Evolutionary conservation across 2,329 filamentous ascomycete species (phyloP).

Genomic region (Microascus cirrosus): DNA sequence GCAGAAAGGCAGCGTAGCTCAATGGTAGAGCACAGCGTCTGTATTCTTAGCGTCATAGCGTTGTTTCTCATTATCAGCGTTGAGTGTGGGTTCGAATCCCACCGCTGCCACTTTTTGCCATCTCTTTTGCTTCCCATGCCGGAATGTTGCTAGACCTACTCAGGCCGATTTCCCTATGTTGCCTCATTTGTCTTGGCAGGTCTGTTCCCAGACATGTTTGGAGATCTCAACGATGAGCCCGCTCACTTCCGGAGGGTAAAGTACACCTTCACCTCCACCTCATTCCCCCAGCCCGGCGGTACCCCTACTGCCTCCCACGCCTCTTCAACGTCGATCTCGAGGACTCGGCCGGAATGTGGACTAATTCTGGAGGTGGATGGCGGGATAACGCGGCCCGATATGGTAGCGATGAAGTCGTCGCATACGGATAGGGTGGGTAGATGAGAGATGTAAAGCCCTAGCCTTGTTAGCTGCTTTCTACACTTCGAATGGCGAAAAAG

Average conservation of each 20-base stretch:
- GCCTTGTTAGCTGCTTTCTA: constrained; percentile 2
- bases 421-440: constrained; percentile 49
- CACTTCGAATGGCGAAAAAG: neutral
- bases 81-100: no score
- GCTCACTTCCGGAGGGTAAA: constrained; percentile 23
- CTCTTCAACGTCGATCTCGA: constrained; percentile 64
- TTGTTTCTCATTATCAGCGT: no score
- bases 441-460: constrained; percentile 66
- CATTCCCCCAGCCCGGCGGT: constrained; percentile 67
- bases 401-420: constrained; percentile 60
- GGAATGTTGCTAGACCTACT: no score
- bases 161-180: no score
- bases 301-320: constrained; percentile 71
- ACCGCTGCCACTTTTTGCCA: no score
- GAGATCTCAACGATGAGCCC: no score
- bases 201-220: no score
- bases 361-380: constrained; percentile 51
- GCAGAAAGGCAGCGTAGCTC: no score
- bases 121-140: no score
- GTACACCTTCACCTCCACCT: constrained; percentile 58
- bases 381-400: constrained; percentile 62
- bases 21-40: no score
- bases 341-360: constrained; percentile 39
- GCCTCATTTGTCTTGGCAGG: no score
- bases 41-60: no score